phyloP scores from a whole-genome alignment of 129 eudicot species.

The Silybum marianum region DNA sequence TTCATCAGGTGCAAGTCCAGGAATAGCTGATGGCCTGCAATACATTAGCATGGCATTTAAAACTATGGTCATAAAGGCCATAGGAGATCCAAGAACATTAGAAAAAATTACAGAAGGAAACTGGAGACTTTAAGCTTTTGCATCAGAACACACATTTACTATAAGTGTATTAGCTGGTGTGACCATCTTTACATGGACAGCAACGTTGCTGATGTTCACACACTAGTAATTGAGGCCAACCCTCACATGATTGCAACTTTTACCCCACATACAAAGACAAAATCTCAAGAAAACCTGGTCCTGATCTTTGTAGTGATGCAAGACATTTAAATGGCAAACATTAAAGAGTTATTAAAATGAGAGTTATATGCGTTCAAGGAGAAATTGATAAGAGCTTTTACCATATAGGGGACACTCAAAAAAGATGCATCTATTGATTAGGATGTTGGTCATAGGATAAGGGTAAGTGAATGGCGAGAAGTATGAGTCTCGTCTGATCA shows the following conservation, averaged over 20 bases:
- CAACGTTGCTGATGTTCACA: not conserved
- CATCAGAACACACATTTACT: constrained; percentile 14
- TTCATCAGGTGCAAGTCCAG: constrained; percentile 99
- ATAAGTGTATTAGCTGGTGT: not conserved
- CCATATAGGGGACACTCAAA: not conserved
- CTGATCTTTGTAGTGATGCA: not conserved
- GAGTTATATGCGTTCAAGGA: not conserved
- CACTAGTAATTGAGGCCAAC: not conserved
- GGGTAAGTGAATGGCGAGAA: not conserved
- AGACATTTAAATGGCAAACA: not conserved
- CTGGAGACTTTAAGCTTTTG: not conserved
- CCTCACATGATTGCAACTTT: not conserved
- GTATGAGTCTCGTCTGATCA: not conserved
- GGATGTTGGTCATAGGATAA: not conserved
- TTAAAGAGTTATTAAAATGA: not conserved
- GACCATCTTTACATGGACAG: not conserved
- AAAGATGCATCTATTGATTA: not conserved
- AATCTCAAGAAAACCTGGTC: not conserved
- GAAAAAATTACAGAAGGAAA: not conserved
- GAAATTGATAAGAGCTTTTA: not conserved
- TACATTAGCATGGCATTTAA: constrained; percentile 22
- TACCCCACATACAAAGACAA: not conserved
- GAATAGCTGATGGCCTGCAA: constrained; percentile 89
- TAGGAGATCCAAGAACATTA: constrained; percentile 4
- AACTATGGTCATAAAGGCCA: constrained; percentile 7